Percentiles rank a stretch among this genome's conserved stretches.
These are phyloP conservation scores for Fusarium praegraminearum DNA, from an alignment of 2,329 filamentous ascomycete genomes.

Conservation along the genomic window DNA sequence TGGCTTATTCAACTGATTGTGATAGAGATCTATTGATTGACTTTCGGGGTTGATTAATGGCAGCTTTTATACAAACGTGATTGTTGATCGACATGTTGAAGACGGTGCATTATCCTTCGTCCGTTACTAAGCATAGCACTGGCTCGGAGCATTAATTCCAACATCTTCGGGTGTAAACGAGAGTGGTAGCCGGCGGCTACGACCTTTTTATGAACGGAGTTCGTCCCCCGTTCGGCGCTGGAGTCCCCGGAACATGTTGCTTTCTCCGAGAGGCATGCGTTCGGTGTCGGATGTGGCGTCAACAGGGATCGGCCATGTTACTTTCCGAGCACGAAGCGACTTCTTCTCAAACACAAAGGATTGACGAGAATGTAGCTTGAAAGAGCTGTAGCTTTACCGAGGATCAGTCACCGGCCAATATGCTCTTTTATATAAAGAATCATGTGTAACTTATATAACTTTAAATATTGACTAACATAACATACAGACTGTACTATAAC, in stretches of 20 bases:
- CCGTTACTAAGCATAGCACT: neutral
- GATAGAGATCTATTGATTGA: too few species aligned
- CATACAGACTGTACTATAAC: too few species aligned
- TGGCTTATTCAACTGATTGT: neutral
- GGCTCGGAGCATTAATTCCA: neutral
- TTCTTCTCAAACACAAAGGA: neutral
- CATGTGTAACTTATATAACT: too few species aligned
- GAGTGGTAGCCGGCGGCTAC: neutral
- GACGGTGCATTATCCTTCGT: neutral
- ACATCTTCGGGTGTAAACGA: too few species aligned
- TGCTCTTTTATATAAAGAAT: too few species aligned
- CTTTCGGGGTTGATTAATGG: neutral
- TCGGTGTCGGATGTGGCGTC: neutral
- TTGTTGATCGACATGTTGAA: neutral
- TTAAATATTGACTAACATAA: too few species aligned
- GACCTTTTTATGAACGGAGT: neutral
- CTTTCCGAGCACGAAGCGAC: neutral
- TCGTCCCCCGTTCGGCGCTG: too few species aligned
- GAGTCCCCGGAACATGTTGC: neutral
- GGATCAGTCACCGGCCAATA: too few species aligned
- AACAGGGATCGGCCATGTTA: rapidly evolving
- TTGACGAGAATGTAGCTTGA: too few species aligned
- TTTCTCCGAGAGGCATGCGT: neutral
- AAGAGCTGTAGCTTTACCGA: too few species aligned
- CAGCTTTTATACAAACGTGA: neutral